These are phyloP conservation scores for Omphalea diandra DNA, from an alignment of 441 rosid species.

Conservation along the genomic window DNA sequence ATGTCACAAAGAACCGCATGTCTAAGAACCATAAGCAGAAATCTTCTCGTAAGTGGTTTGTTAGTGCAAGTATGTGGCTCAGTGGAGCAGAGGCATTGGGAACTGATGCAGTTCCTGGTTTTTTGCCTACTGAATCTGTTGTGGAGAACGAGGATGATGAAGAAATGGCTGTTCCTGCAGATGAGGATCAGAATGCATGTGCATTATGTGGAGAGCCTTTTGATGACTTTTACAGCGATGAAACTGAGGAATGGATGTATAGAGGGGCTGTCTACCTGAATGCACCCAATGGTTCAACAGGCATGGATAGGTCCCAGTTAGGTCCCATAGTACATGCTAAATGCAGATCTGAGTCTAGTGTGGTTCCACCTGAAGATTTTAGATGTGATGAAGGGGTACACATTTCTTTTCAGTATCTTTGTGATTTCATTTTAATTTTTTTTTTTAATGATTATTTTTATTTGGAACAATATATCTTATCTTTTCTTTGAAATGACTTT, in stretches of 20 bases:
- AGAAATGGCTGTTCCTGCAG: slow-evolving; percentile 97
- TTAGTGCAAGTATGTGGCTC: slow-evolving; percentile 93
- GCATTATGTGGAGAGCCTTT: slow-evolving; percentile 95
- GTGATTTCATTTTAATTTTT: slow-evolving; percentile 7
- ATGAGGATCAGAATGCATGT: slow-evolving; percentile 85
- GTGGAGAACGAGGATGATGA: slow-evolving; percentile 85
- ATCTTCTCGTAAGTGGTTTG: slow-evolving; percentile 97
- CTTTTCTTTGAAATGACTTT: slow-evolving; percentile 3
- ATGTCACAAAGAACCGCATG: slow-evolving; percentile 95
- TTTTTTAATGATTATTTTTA: background rate
- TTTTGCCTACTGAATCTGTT: slow-evolving; percentile 63
- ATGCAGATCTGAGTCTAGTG: slow-evolving; percentile 83
- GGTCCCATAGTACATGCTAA: slow-evolving; percentile 99
- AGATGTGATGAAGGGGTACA: slow-evolving; percentile 58
- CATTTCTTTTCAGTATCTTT: slow-evolving; percentile 16
- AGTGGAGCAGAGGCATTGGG: slow-evolving; percentile 99
- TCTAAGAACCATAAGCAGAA: slow-evolving; percentile 88
- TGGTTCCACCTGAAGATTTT: slow-evolving; percentile 48
- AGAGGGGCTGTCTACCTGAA: slow-evolving; percentile 95
- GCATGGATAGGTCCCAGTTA: slow-evolving; percentile 75
- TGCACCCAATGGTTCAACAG: slow-evolving; percentile 55
- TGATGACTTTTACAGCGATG: slow-evolving; percentile 96
- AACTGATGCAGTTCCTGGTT: slow-evolving; percentile 86
- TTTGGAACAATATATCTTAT: background rate
- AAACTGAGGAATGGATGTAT: slow-evolving; percentile 98